Evolutionary conservation across 345 rosid genomes (phyloP), one percentile per base, ranked within the genome.

Genomic region (Brassica rapa): DNA sequence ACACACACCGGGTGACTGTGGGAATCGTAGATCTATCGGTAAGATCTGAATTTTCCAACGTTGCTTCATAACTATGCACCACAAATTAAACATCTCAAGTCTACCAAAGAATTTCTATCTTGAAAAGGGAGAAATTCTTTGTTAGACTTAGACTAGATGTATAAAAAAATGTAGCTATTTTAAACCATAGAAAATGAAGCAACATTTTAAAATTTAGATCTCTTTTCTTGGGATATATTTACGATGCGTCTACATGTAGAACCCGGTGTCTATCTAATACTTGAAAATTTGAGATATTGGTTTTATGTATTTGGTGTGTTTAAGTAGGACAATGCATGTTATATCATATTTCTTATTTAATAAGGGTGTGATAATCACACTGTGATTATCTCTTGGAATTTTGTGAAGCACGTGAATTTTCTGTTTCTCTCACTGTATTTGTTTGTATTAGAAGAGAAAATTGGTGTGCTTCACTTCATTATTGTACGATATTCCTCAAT

Each of bases 331-430:
- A 5, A 59, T 43, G 64, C 57, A 61, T 70, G 70, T 53, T 6
- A 53, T 53, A 49, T 14, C 55, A 49, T 49, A 49, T 79, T 3
- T n/a, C 19, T 79, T 0, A 16, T 12, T 35, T 2, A 70, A 80
- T 64, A 75, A 64, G 41, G 51, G 65, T 70, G 63, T 69, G 21
- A 19, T 19, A 19, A 19, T 19, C 21, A 19, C 21, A 19, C 21
- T 19, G 21, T 19, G 64, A 11, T 66, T 66, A 72, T 80, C 75
- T 63, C 67, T 62, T 55, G 0, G n/a, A 53, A 66, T 51, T 23
- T 73, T 68, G 80, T 80, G 83, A 80, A 80, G 83, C 80, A 80
- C 77, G 62, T 75, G 69, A 80, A 80, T 80, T 80, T 80, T 71
- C 76, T 70, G 73, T 80, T 70, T 80, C 76, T 80, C 57, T 65